A percentile compares a stretch with the other conserved stretches of the same genome.
Evolutionary conservation across 495 filamentous ascomycete species (phyloP).

Genomic region (Jackrogersella multiformis): DNA sequence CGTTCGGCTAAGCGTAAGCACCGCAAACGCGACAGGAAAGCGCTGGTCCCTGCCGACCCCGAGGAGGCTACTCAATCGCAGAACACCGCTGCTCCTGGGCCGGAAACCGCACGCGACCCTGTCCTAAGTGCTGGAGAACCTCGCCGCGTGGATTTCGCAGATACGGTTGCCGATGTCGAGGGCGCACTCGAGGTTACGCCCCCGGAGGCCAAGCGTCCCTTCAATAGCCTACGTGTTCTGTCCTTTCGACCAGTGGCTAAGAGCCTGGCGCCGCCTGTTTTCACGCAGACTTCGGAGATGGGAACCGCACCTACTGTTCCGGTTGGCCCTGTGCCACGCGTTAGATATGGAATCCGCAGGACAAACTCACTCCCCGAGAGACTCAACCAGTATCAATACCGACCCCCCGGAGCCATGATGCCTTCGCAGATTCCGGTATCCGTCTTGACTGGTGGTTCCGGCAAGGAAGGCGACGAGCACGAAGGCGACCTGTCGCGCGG

Average conservation of each 20-base stretch:
- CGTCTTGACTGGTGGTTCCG: slow-evolving; percentile 44
- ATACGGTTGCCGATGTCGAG: slow-evolving; percentile 33
- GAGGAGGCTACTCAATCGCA: slow-evolving; percentile 40
- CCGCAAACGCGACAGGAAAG: slow-evolving; percentile 48
- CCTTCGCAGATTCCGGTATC: slow-evolving; percentile 52
- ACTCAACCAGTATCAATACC: slow-evolving; percentile 63
- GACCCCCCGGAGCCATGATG: slow-evolving; percentile 53
- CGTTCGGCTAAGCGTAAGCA: slow-evolving; percentile 48
- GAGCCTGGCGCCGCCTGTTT: slow-evolving; percentile 57
- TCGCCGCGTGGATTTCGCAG: slow-evolving; percentile 56
- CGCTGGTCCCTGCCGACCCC: slow-evolving; percentile 25
- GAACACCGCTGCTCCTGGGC: slow-evolving; percentile 46
- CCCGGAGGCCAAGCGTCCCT: slow-evolving; percentile 43
- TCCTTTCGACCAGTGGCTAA: slow-evolving; percentile 55
- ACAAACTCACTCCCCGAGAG: slow-evolving; percentile 82
- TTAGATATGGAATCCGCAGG: slow-evolving; percentile 71
- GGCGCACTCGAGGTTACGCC: slow-evolving; percentile 47
- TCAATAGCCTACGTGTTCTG: slow-evolving; percentile 52
- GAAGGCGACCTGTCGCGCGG: slow-evolving; percentile 72
- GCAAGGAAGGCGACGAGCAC: slow-evolving; percentile 56
- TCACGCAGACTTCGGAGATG: slow-evolving; percentile 47
- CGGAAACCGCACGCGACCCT: slow-evolving; percentile 29
- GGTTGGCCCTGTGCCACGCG: slow-evolving; percentile 60
- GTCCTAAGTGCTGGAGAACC: slow-evolving; percentile 46
- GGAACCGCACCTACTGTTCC: slow-evolving; percentile 30